These are phyloP conservation scores for Penium margaritaceum DNA, from an alignment of 139 green algal species.

Conservation along the genomic window DNA sequence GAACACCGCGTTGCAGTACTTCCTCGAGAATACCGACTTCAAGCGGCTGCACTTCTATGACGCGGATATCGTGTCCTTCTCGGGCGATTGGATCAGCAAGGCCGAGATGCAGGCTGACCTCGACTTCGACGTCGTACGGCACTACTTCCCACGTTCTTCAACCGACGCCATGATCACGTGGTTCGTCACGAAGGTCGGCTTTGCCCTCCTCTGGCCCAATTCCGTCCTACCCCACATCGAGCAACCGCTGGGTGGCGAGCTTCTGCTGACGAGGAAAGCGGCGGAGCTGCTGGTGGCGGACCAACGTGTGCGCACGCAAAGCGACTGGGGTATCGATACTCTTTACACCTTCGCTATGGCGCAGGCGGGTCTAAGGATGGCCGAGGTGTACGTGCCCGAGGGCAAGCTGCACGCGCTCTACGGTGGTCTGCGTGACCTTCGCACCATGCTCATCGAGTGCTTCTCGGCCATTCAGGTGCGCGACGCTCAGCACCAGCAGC, in stretches of 20 bases:
- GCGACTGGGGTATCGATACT: slow-evolving; percentile 42
- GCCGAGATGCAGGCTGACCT: slow-evolving; percentile 36
- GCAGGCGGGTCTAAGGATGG: slow-evolving; percentile 23
- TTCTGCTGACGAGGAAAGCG: slow-evolving; percentile 29
- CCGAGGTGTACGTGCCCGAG: slow-evolving; percentile 33
- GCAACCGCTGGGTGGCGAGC: slow-evolving; percentile 37
- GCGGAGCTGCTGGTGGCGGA: slow-evolving; percentile 18
- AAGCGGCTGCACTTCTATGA: slow-evolving; percentile 39
- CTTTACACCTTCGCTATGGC: slow-evolving; percentile 43
- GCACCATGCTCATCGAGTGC: slow-evolving; percentile 43
- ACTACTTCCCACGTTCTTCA: slow-evolving; percentile 40
- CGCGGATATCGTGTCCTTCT: slow-evolving; percentile 37
- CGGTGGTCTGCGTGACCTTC: slow-evolving; percentile 31
- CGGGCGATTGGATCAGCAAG: slow-evolving; percentile 35
- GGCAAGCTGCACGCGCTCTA: slow-evolving; percentile 44
- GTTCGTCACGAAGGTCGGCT: slow-evolving; percentile 42
- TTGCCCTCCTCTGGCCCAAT: slow-evolving; percentile 35
- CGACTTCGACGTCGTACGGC: slow-evolving; percentile 37
- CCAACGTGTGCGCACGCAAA: slow-evolving; percentile 37
- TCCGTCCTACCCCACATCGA: slow-evolving; percentile 38
- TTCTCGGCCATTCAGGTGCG: slow-evolving; percentile 39
- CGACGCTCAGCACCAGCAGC: too few species aligned
- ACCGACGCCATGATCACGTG: slow-evolving; percentile 46
- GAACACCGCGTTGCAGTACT: slow-evolving; percentile 40
- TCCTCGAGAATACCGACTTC: slow-evolving; percentile 27